phyloP scores from a whole-genome alignment of 2,329 filamentous ascomycete species.

The Fusarium coffeatum region DNA sequence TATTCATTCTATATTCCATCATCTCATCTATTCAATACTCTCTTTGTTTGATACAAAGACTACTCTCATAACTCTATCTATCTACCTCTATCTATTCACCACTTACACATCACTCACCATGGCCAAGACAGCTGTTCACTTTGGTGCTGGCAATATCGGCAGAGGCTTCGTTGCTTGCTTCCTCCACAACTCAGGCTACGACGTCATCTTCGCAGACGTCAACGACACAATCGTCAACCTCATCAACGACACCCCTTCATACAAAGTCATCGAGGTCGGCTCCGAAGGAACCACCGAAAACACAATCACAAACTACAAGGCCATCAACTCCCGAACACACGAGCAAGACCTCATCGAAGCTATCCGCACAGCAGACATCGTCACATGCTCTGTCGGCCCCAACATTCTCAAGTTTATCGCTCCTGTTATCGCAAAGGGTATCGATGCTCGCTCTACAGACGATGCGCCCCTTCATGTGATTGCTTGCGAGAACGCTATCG shows the following conservation, averaged over 20 bases:
- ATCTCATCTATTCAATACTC: background rate
- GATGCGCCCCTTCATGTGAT: no score
- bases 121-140: slow-evolving; percentile 79
- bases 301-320: slow-evolving; percentile 93
- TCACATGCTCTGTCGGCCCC: slow-evolving; percentile 97
- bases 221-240: slow-evolving; percentile 83
- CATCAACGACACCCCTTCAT: slow-evolving; percentile 80
- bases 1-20: slow-evolving; percentile 20
- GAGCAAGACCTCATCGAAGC: slow-evolving; percentile 84
- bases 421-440: slow-evolving; percentile 92
- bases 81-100: background rate
- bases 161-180: slow-evolving; percentile 91
- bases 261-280: slow-evolving; percentile 94
- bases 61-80: background rate
- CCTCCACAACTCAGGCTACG: slow-evolving; percentile 92
- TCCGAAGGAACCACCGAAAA: slow-evolving; percentile 82
- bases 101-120: slow-evolving; percentile 49
- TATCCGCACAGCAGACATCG: slow-evolving; percentile 87
- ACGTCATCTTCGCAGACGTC: slow-evolving; percentile 97
- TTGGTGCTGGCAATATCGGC: slow-evolving; percentile 87
- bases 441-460: no score
- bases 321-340: slow-evolving; percentile 92
- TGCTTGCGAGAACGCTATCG: slow-evolving; percentile 98
- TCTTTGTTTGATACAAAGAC: slow-evolving; percentile 4
- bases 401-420: slow-evolving; percentile 97